A percentile compares a stretch with the other conserved stretches of the same genome.
phyloP scores from a whole-genome alignment of 2,329 filamentous ascomycete species.

The Phyllosticta citrichinensis region DNA sequence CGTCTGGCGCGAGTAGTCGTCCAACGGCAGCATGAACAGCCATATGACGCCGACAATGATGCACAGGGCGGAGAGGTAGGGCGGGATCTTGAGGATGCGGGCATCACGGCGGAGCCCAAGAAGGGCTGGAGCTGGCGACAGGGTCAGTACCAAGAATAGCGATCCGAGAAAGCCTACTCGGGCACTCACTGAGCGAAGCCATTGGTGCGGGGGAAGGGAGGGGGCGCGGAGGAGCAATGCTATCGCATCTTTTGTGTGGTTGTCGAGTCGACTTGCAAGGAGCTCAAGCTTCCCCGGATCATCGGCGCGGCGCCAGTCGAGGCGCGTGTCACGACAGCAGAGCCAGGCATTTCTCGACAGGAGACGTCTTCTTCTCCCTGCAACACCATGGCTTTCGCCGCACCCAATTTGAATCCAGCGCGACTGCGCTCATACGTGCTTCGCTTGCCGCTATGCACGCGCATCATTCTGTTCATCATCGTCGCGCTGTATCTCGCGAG shows the following conservation, averaged over 20 bases:
- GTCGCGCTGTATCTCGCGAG: constrained; percentile 58
- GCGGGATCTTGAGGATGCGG: constrained; percentile 71
- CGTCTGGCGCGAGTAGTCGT: constrained; percentile 82
- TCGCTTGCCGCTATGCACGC: constrained; percentile 80
- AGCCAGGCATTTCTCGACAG: background rate
- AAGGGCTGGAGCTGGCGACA: constrained; percentile 38
- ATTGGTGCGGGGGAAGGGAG: constrained; percentile 15
- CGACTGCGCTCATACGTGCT: constrained; percentile 72
- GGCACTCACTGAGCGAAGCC: constrained; percentile 26
- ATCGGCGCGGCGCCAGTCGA: constrained; percentile 1
- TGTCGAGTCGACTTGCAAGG: background rate
- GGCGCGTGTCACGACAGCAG: constrained; percentile 1
- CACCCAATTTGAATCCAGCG: constrained; percentile 56
- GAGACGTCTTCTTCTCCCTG: constrained; percentile 6
- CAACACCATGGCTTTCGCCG: constrained; percentile 33
- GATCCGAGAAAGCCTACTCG: background rate
- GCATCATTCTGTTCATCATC: constrained; percentile 57
- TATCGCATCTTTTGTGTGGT: background rate
- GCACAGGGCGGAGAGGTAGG: constrained; percentile 77
- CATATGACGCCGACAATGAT: constrained; percentile 78
- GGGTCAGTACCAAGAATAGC: constrained; percentile 13
- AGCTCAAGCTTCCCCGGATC: constrained; percentile 7
- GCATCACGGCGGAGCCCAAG: constrained; percentile 69
- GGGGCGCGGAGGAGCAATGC: background rate
- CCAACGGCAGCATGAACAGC: constrained; percentile 79